Evolutionary conservation across 495 filamentous ascomycete species (phyloP), one percentile per base, ranked within the genome.

Genomic region (Alectoria sarmentosa): DNA sequence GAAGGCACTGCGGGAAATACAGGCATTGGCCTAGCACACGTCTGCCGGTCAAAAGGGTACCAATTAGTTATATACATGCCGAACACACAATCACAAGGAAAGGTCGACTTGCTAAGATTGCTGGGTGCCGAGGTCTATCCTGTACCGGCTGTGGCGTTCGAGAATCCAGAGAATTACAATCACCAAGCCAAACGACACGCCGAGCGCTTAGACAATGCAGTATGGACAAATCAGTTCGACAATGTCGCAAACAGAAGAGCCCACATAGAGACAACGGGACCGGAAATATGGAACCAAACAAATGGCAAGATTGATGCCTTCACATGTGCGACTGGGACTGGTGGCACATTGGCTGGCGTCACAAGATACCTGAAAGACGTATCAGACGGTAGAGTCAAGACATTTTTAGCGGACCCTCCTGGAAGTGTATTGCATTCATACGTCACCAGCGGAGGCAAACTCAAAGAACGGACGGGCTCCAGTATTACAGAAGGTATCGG

Each of bases 221-320:
- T 97, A 3, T 98, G 94, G 94, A 98, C 94, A 36, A 94, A 98
- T 77, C 94, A 98, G 75, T 98, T 98, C 78, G 94, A 98, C 73
- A 98, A 98, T 78, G 84, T 79, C 39, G 94, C 95, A 61, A 98
- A 98, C 75, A 84, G 95, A 37, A 86, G 88, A 73, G 93, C 93
- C 34, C 94, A 98, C 72, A 86, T 98, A 70, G 94, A 96, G 78
- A 98, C 93, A 0, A 98, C 94, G 2, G 94, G 94, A 0, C 94
- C 94, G 2, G 94, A 98, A 75, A 92, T 98, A 72, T 98, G 94
- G 94, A 74, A 85, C n/a, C 94, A 98, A 80, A 96, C 93, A 1
- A 76, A 74, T 1, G 93, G 95, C 28, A 88, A 87, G 63, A 73
- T 98, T 49, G 91, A 98, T 76, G 94, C 91, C 1, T 98, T 98